Evolutionary conservation across 306 rosid genomes (phyloP).

Genomic region (Albizia julibrissin): DNA sequence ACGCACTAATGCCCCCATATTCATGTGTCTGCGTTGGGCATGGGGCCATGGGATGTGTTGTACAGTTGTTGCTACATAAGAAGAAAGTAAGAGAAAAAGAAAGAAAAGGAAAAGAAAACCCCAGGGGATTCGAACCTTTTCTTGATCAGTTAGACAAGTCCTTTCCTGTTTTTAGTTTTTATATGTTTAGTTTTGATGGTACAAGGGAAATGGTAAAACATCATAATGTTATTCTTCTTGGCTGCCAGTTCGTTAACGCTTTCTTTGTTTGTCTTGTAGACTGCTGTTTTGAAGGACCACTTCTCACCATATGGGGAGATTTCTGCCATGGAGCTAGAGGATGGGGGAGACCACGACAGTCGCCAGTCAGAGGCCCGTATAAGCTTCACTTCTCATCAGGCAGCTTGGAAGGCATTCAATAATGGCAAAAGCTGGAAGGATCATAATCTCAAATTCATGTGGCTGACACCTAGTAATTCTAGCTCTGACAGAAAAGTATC

Average conservation of each 20-base stretch:
- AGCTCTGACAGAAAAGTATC: slow-evolving; percentile 56
- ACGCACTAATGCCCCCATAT: neutral
- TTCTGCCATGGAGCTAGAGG: slow-evolving; percentile 60
- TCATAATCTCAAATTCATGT: slow-evolving; percentile 58
- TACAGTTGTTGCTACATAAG: neutral
- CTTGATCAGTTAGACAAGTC: neutral
- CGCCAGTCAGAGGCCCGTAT: slow-evolving; percentile 53
- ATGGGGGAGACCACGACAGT: slow-evolving; percentile 38
- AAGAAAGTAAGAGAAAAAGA: neutral
- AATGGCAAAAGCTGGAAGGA: slow-evolving; percentile 82
- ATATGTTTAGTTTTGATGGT: neutral
- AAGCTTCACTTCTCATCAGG: slow-evolving; percentile 60
- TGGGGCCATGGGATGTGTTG: neutral
- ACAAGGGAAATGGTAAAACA: neutral
- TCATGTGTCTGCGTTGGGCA: neutral
- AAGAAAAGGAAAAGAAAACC: neutral
- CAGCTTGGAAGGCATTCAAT: slow-evolving; percentile 75
- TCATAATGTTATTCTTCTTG: neutral
- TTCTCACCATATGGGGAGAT: slow-evolving; percentile 71
- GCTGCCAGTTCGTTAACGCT: neutral
- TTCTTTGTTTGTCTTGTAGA: slow-evolving; percentile 47
- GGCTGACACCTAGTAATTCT: slow-evolving; percentile 56
- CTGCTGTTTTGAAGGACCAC: slow-evolving; percentile 73
- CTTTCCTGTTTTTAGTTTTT: neutral
- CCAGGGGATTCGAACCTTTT: neutral